Evolutionary conservation across 768 basidiomycete genomes (phyloP).

Genomic region (Hygrophoropsis aurantiaca): DNA sequence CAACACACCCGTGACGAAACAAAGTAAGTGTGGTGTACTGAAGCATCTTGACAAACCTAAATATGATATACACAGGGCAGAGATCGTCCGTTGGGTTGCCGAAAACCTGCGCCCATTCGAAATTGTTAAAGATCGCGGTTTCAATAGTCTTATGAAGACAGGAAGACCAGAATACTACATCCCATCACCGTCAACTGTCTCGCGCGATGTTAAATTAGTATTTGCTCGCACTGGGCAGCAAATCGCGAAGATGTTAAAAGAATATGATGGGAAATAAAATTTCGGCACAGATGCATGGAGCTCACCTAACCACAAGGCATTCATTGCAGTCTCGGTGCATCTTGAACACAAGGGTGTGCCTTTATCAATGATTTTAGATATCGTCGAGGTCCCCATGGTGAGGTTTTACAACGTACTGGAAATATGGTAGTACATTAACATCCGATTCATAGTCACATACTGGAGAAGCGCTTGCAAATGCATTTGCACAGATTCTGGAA

Average conservation of each 20-base stretch:
- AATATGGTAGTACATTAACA: background rate
- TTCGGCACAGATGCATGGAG: conserved; percentile 36
- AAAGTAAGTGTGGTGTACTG: background rate
- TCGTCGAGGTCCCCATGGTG: conserved; percentile 28
- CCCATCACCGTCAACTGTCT: conserved; percentile 18
- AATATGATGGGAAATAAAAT: conserved; percentile 23
- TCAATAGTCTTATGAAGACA: conserved; percentile 21
- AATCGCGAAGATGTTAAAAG: too few relatives aligned
- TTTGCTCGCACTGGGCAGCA: too few relatives aligned
- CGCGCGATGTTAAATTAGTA: conserved; percentile 14
- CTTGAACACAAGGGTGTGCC: conserved; percentile 20
- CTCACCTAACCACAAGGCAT: conserved; percentile 31
- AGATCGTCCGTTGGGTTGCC: conserved; percentile 23
- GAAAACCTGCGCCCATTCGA: conserved; percentile 20
- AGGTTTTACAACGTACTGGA: too few relatives aligned
- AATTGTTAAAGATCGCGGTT: conserved; percentile 20
- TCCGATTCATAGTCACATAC: conserved; percentile 23
- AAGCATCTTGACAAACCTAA: too few relatives aligned
- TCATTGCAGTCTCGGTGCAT: conserved; percentile 26
- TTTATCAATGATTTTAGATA: conserved; percentile 24
- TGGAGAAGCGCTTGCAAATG: conserved; percentile 23
- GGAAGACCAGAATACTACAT: conserved; percentile 15
- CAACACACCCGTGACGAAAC: conserved; percentile 14
- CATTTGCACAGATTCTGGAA: conserved; percentile 19
- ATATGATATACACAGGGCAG: conserved; percentile 10